Conservation (phyloP, 1,139 yeast species). For the Hemisphaericaspora subhashii region DNA sequence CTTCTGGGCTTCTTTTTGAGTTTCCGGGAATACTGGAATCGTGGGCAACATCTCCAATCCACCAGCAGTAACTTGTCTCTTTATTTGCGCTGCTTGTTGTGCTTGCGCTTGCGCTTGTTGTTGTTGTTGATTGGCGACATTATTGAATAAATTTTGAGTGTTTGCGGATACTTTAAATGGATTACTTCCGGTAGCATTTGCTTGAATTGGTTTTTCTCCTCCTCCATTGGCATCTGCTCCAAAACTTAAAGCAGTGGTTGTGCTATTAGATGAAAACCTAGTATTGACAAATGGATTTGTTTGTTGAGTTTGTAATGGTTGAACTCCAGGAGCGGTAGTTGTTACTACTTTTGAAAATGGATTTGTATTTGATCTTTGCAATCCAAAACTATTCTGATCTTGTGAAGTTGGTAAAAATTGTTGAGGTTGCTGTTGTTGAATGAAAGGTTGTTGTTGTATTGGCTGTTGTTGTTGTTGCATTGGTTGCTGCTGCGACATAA, state of each 20-base stretch:
- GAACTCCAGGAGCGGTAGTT: constrained; percentile 17
- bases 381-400: constrained; percentile 16
- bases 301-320: constrained; percentile 15
- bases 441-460: constrained; percentile 14
- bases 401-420: constrained; percentile 4
- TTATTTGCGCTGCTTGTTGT: constrained; percentile 29
- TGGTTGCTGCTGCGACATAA: constrained; percentile 23
- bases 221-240: constrained; percentile 17
- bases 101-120: constrained; percentile 19
- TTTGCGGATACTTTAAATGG: constrained; percentile 46
- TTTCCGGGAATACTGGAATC: constrained; percentile 64
- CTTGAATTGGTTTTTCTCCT: constrained; percentile 21
- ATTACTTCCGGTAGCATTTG: constrained; percentile 42
- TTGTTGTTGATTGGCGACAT: constrained; percentile 19
- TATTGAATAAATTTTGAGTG: constrained; percentile 35
- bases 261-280: constrained; percentile 34
- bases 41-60: constrained; percentile 65
- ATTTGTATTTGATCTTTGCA: constrained; percentile 37
- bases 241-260: constrained; percentile 39
- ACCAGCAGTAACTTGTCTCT: constrained; percentile 62
- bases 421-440: constrained; percentile 15
- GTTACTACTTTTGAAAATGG: constrained; percentile 35
- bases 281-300: constrained; percentile 55
- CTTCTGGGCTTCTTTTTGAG: constrained; percentile 44
- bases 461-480: constrained; percentile 18